A percentile compares a stretch with the other conserved stretches of the same genome.
Conservation (phyloP, 108 stramenopile genomes). For the Skeletonema grethae region DNA sequence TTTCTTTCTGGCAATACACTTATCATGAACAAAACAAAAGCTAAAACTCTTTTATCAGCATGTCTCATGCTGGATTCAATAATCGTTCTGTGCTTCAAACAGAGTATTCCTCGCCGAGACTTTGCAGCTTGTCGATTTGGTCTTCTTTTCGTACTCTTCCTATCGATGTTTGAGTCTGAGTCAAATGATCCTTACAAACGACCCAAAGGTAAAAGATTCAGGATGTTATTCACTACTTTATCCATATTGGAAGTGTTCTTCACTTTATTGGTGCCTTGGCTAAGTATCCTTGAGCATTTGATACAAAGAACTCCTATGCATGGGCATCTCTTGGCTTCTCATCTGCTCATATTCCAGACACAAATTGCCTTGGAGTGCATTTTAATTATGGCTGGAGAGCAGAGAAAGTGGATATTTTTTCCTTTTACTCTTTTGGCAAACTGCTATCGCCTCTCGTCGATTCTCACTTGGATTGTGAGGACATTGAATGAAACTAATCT, state of each 20-base stretch:
- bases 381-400: constrained; percentile 23
- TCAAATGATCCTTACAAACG: constrained; percentile 5
- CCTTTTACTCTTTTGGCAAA: constrained; percentile 43
- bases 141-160: constrained; percentile 1
- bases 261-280: constrained; percentile 36
- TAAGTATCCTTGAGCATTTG: neutral
- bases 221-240: constrained; percentile 15
- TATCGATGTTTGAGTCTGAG: constrained; percentile 33
- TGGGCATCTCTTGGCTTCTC: constrained; percentile 35
- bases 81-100: constrained; percentile 13
- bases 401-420: constrained; percentile 26
- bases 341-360: constrained; percentile 43
- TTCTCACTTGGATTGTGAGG: constrained; percentile 34
- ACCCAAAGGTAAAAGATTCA: constrained; percentile 15
- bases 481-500: constrained; percentile 10
- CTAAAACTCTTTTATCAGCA: constrained; percentile 6
- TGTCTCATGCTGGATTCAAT: constrained; percentile 9
- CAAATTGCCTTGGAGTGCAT: constrained; percentile 41
- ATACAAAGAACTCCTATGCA: constrained; percentile 10
- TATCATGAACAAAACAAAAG: neutral
- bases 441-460: constrained; percentile 16
- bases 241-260: constrained; percentile 23
- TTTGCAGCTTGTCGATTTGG: constrained; percentile 16
- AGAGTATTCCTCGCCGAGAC: constrained; percentile 27
- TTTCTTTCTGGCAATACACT: neutral